Conservation (phyloP, 768 basidiomycete genomes). For the Suillus alpinus region DNA sequence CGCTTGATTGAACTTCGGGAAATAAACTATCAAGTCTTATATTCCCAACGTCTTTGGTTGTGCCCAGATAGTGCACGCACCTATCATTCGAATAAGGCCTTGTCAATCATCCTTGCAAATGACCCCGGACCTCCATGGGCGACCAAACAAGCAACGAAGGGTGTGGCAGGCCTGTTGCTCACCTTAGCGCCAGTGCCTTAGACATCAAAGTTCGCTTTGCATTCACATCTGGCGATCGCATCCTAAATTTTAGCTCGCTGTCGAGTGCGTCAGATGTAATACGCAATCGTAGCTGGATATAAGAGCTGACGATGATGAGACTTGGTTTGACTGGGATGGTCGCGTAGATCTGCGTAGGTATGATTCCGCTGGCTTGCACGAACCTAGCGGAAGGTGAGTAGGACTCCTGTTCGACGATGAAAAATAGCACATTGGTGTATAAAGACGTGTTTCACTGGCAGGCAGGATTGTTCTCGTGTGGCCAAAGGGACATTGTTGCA, state of each 20-base stretch:
- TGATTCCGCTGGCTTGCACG: constrained; percentile 40
- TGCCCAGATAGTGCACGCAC: constrained; percentile 54
- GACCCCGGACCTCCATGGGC: no score
- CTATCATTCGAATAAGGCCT: constrained; percentile 33
- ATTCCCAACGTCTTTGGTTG: constrained; percentile 57
- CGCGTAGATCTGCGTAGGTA: constrained; percentile 55
- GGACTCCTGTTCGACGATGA: background rate
- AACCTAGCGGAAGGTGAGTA: constrained; percentile 23
- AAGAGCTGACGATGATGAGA: constrained; percentile 43
- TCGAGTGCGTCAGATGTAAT: constrained; percentile 58
- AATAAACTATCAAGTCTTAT: constrained; percentile 20
- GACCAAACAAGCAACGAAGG: no score
- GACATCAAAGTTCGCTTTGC: background rate
- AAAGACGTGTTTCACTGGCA: constrained; percentile 57
- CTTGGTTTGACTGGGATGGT: constrained; percentile 22
- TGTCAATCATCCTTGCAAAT: no score
- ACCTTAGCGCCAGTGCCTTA: background rate
- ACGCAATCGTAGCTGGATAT: constrained; percentile 51
- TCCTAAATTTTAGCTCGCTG: constrained; percentile 54
- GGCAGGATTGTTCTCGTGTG: no score
- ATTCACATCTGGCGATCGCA: constrained; percentile 45
- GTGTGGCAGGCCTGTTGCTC: background rate
- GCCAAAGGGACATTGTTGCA: no score
- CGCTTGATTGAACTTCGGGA: background rate
- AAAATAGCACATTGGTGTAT: constrained; percentile 43